Evolutionary conservation across 257 asterid species (phyloP).

Genomic region (Nicotiana attenuata): DNA sequence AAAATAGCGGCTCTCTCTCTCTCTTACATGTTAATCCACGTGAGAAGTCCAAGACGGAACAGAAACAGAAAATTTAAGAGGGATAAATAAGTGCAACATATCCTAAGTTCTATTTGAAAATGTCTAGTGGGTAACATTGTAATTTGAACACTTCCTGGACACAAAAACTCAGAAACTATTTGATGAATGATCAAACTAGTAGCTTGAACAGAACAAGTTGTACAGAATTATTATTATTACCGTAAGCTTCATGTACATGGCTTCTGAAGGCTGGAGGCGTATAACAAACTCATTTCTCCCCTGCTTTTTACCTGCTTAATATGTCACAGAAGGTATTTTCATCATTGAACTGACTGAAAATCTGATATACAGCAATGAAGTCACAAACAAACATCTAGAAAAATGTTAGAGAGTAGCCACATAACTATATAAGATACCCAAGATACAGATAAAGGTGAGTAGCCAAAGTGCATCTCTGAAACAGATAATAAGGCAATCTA

Average conservation of each 20-base stretch:
- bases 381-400: slow-evolving; percentile 3
- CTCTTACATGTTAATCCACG: neutral
- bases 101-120: neutral
- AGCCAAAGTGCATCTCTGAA: neutral
- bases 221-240: slow-evolving; percentile 29
- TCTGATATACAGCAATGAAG: neutral
- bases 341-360: slow-evolving; percentile 9
- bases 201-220: neutral
- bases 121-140: neutral
- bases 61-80: neutral
- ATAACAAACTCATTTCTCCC: slow-evolving; percentile 96
- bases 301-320: slow-evolving; percentile 67
- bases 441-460: neutral
- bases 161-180: neutral
- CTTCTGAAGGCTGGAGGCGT: slow-evolving; percentile 96
- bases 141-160: neutral
- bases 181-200: neutral
- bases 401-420: neutral
- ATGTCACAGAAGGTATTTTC: slow-evolving; percentile 16
- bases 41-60: neutral
- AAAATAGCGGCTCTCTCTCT: neutral
- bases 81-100: neutral
- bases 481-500: neutral
- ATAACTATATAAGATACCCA: neutral
- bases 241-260: slow-evolving; percentile 95